Evolutionary conservation across 2,329 filamentous ascomycete species (phyloP).

Genomic region (Chaetomium strumarium): DNA sequence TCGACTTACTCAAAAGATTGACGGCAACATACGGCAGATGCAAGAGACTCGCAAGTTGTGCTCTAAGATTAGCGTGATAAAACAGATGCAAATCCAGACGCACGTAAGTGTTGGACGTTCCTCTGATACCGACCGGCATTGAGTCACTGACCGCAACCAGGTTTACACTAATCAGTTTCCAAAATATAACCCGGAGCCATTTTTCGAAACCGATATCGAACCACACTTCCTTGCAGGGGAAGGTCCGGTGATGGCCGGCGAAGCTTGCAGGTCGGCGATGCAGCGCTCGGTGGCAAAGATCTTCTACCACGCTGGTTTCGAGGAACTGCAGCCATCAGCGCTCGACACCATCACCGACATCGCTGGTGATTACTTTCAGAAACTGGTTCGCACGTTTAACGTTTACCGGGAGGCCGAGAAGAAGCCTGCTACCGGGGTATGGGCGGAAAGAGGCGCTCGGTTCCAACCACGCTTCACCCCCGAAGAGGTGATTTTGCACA

Average conservation of each 20-base stretch:
- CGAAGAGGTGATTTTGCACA: conserved; percentile 84
- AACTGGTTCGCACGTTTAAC: conserved; percentile 72
- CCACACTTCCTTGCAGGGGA: conserved; percentile 86
- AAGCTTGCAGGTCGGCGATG: conserved; percentile 74
- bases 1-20: conserved; percentile 70
- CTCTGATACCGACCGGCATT: not conserved
- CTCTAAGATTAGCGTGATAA: conserved; percentile 94
- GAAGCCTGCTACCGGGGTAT: conserved; percentile 47
- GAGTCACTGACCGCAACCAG: conserved; percentile 39
- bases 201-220: conserved; percentile 78
- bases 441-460: conserved; percentile 36
- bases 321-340: conserved; percentile 93
- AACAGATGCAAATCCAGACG: conserved; percentile 98
- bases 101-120: conserved; percentile 55
- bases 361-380: conserved; percentile 82
- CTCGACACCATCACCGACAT: conserved; percentile 86
- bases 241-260: conserved; percentile 78
- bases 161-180: conserved; percentile 98
- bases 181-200: conserved; percentile 87
- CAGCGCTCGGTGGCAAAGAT: conserved; percentile 91
- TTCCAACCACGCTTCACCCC: conserved; percentile 64
- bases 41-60: conserved; percentile 95
- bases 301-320: conserved; percentile 93
- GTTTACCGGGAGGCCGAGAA: conserved; percentile 80
- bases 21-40: conserved; percentile 88